A percentile compares a stretch with the other conserved stretches of the same genome.
Conservation (phyloP, 306 rosid genomes). For the Dryas alaskensis region DNA sequence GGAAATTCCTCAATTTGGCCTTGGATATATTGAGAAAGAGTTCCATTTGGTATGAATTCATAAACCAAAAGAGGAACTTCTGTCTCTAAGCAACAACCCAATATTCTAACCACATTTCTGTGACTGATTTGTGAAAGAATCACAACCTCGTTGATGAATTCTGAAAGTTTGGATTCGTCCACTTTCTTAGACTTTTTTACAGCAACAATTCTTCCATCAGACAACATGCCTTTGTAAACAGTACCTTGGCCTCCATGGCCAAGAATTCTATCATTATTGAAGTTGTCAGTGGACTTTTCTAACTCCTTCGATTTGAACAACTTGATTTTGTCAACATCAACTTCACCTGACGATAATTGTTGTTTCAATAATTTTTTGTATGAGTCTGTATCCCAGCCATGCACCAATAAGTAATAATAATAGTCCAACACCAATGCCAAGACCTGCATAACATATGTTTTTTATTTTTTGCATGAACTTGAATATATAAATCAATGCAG, state of each 20-base stretch:
- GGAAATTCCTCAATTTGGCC: slow-evolving; percentile 11
- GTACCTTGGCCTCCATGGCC: slow-evolving; percentile 32
- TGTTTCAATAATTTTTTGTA: not conserved
- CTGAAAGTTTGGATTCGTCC: not conserved
- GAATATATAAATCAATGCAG: too few species aligned
- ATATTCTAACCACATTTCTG: slow-evolving; percentile 12
- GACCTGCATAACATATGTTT: too few species aligned
- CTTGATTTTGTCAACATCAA: slow-evolving; percentile 10
- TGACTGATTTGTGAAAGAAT: slow-evolving; percentile 27
- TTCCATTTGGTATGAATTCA: slow-evolving; percentile 25
- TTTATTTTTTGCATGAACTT: too few species aligned
- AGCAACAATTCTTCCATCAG: slow-evolving; percentile 23
- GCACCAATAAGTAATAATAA: too few species aligned
- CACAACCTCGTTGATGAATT: slow-evolving; percentile 12
- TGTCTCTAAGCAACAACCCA: slow-evolving; percentile 25
- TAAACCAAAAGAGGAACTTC: slow-evolving; percentile 30
- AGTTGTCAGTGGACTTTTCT: slow-evolving; percentile 24
- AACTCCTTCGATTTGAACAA: slow-evolving; percentile 23
- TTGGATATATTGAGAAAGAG: slow-evolving; percentile 17
- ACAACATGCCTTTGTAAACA: slow-evolving; percentile 16
- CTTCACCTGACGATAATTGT: slow-evolving; percentile 12
- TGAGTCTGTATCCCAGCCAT: too few species aligned
- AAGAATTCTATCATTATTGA: slow-evolving; percentile 16
- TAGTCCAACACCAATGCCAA: too few species aligned
- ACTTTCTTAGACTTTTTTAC: slow-evolving; percentile 10